Conservation (phyloP, 2,329 filamentous ascomycete genomes). For the Byssothecium circinans region DNA sequence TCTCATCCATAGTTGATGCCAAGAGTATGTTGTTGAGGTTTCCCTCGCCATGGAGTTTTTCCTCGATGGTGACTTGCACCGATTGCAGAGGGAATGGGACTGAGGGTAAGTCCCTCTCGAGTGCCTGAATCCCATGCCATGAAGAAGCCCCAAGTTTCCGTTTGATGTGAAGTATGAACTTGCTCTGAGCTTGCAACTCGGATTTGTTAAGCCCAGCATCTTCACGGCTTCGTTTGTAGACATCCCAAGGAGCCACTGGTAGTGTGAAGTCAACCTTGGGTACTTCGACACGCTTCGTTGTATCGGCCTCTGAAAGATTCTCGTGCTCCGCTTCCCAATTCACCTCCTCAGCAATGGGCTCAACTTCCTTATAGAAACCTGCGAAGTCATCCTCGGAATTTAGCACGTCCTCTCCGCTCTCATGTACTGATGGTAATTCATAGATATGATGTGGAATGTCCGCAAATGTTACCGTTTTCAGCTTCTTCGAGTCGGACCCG, state of each 20-base stretch:
- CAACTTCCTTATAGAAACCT: conserved; percentile 38
- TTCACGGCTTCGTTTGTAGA: conserved; percentile 22
- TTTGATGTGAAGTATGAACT: conserved; percentile 40
- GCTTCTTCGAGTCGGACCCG: conserved; percentile 43
- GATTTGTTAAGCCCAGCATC: conserved; percentile 13
- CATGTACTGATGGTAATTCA: conserved; percentile 27
- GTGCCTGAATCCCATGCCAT: conserved; percentile 47
- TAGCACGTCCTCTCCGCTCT: conserved; percentile 17
- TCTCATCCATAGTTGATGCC: conserved; percentile 33
- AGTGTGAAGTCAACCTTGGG: conserved; percentile 50
- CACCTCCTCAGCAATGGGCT: conserved; percentile 41
- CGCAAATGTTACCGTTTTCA: conserved; percentile 46
- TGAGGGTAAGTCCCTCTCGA: conserved; percentile 51
- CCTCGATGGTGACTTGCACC: conserved; percentile 41
- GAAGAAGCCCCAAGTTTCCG: conserved; percentile 28
- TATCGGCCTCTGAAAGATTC: conserved; percentile 50
- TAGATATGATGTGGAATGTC: conserved; percentile 41
- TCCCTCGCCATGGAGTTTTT: conserved; percentile 46
- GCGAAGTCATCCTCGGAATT: conserved; percentile 34
- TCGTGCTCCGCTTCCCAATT: conserved; percentile 47
- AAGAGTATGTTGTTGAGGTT: conserved; percentile 40
- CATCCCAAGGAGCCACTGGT: conserved; percentile 52
- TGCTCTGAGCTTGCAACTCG: conserved; percentile 33
- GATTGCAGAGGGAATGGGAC: conserved; percentile 50
- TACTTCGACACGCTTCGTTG: conserved; percentile 52